Conservation (phyloP, 768 basidiomycete genomes). For the Xerocomus potaroensis region DNA sequence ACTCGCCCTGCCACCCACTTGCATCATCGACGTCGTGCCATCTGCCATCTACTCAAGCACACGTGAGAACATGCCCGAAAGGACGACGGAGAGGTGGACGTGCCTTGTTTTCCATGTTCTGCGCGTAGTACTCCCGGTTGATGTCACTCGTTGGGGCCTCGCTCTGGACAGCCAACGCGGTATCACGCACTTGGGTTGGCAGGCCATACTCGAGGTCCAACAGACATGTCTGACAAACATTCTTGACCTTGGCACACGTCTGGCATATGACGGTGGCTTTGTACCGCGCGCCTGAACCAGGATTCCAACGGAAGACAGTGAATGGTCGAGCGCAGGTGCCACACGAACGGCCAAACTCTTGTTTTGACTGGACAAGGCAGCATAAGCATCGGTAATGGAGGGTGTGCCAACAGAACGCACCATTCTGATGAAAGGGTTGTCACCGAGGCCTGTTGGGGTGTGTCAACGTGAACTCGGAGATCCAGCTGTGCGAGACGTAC, state of each 20-base stretch:
- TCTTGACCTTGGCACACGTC: conserved; percentile 94
- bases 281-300: conserved; percentile 87
- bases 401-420: conserved; percentile 38
- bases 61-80: neutral
- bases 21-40: conserved; percentile 59
- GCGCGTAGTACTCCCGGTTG: conserved; percentile 92
- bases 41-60: conserved; percentile 54
- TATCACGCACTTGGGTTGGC: conserved; percentile 96
- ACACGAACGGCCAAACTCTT: conserved; percentile 93
- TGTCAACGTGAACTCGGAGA: conserved; percentile 4
- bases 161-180: conserved; percentile 78
- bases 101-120: conserved; percentile 86
- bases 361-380: conserved; percentile 83
- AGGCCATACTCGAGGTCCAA: conserved; percentile 94
- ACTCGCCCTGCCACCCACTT: conserved; percentile 51
- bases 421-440: conserved; percentile 94
- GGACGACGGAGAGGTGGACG: neutral
- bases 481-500: conserved; percentile 38
- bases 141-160: conserved; percentile 96
- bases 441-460: conserved; percentile 60
- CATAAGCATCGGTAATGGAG: conserved; percentile 1
- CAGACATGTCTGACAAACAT: conserved; percentile 96
- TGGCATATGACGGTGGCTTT: conserved; percentile 98
- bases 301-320: conserved; percentile 98
- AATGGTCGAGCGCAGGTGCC: conserved; percentile 97